Percentiles rank a stretch among this genome's conserved stretches.
These are phyloP conservation scores for Candida schatavii DNA, from an alignment of 805 yeast species.

Conservation along the genomic window DNA sequence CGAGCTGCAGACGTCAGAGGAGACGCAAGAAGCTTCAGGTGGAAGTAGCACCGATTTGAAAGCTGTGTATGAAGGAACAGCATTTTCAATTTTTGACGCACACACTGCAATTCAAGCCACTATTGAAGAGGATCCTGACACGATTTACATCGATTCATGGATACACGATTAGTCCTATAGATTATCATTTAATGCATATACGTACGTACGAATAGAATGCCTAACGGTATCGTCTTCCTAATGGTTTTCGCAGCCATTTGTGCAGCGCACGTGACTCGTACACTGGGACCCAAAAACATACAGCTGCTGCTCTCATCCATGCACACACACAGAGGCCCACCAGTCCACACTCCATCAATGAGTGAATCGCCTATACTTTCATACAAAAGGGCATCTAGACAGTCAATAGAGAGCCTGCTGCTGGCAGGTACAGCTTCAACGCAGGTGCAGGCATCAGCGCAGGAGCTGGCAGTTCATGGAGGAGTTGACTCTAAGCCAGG, in stretches of 20 bases:
- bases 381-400: slow-evolving; percentile 23
- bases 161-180: slow-evolving; percentile 20
- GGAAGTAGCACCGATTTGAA: slow-evolving; percentile 4
- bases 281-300: too few relatives aligned
- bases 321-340: too few relatives aligned
- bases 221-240: too few relatives aligned
- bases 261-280: too few relatives aligned
- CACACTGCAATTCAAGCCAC: slow-evolving; percentile 23
- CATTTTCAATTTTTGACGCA: slow-evolving; percentile 30
- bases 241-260: too few relatives aligned
- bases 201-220: too few relatives aligned
- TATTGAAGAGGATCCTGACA: slow-evolving; percentile 23
- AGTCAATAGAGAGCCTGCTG: not conserved
- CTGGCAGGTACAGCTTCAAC: not conserved
- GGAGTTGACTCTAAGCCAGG: not conserved
- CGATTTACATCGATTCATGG: slow-evolving; percentile 35
- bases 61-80: slow-evolving; percentile 12
- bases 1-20: slow-evolving; percentile 15
- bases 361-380: slow-evolving; percentile 20
- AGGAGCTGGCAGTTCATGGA: not conserved
- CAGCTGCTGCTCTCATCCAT: too few relatives aligned
- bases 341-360: slow-evolving; percentile 7
- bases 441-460: not conserved
- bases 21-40: not conserved
- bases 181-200: too few relatives aligned